Percentiles rank a stretch among this genome's conserved stretches.
phyloP scores from a whole-genome alignment of 768 basidiomycete species.

The Dendrothele bispora region DNA sequence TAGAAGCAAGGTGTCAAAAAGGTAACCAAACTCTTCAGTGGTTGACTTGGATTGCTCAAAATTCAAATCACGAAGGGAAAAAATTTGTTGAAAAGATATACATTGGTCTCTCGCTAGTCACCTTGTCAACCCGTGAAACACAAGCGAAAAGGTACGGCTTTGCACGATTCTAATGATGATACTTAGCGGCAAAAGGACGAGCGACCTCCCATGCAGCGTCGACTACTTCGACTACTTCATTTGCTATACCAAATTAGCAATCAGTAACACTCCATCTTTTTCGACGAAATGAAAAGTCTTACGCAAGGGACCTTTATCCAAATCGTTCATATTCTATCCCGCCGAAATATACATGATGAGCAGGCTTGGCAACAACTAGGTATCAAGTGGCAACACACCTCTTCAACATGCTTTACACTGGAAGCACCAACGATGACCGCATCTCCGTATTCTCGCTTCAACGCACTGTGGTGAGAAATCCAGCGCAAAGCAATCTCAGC shows the following conservation, averaged over 20 bases:
- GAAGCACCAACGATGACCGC: constrained; percentile 65
- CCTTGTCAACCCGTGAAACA: no score
- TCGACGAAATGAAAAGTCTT: not conserved
- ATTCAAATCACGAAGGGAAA: no score
- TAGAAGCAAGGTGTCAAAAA: no score
- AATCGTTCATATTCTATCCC: constrained; percentile 3
- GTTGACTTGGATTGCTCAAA: no score
- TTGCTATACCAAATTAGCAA: not conserved
- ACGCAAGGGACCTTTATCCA: constrained; percentile 6
- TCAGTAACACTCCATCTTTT: not conserved
- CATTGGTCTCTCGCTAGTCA: no score
- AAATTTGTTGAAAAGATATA: no score
- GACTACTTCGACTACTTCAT: not conserved
- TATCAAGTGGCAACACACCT: not conserved
- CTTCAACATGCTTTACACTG: constrained; percentile 26
- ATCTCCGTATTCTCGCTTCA: constrained; percentile 49
- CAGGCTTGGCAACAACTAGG: not conserved
- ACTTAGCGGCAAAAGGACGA: not conserved
- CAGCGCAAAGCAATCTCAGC: constrained; percentile 62
- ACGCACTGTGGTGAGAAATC: constrained; percentile 55
- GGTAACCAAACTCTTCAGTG: no score
- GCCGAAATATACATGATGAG: no score
- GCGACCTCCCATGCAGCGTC: not conserved
- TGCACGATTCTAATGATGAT: not conserved
- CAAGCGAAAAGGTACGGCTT: no score